Base-by-base conservation (phyloP, 371 early-diverging fungal genomes). In the Chytridium lagenaria region DNA sequence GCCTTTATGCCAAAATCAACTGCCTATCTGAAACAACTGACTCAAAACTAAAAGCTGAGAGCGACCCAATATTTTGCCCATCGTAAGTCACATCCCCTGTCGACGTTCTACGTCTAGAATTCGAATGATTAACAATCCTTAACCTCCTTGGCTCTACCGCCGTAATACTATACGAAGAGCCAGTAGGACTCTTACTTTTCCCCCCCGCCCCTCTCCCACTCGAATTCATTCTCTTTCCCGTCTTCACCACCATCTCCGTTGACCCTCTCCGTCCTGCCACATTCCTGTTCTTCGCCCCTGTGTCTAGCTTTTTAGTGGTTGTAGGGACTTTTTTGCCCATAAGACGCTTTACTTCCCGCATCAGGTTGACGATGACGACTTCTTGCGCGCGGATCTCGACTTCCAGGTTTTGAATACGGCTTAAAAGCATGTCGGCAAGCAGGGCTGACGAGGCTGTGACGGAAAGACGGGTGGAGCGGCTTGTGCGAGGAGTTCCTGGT, bases 191-290 rank as follows among this genome's bases (percentile, higher is more conserved):
- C 44, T 12, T 19, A 44, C 12, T 44, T 19, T 19, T 19, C 7
- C 44, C 12, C 7, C 44, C 44, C 7, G 12, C 44, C 19, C 44
- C 19, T 23, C 5, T 26, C 57, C 57, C 57, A 7, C 5, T 15
- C 10, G 57, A 55, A 10, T 10, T 55, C 10, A 26, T 55, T 19
- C 57, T 19, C 26, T 55, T 55, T 26, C 57, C 57, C 26, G 57
- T 55, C 57, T 55, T 55, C 15, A 55, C 57, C 16, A 55, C 26
- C 57, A 55, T 55, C 26, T 55, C 57, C 26, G 57, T 55, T 5
- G 57, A 55, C 57, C 22, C 57, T 30, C 23, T 55, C 26, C 57
- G 10, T 55, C 57, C 57, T 19, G 10, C 26, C 26, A 55, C 10
- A 5, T 7, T 19, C 30, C 10, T 55, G 57, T 44, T 44, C 16